A percentile compares a stretch with the other conserved stretches of the same genome.
Conservation (phyloP, 2,329 filamentous ascomycete genomes). For the Clarireedia sp. region DNA sequence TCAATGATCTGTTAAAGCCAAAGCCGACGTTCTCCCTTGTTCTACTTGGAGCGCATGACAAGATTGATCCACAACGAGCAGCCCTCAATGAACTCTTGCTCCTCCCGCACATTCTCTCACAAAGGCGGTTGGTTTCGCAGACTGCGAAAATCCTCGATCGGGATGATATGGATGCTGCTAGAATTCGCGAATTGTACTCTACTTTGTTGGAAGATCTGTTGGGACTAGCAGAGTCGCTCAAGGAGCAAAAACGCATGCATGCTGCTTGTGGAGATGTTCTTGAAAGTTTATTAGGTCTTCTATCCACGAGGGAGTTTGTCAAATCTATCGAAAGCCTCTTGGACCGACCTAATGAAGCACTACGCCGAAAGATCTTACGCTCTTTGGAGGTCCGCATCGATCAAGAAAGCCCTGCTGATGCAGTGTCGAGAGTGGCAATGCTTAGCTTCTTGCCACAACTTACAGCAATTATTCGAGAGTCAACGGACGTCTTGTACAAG, state of each 20-base stretch:
- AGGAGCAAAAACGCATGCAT: conserved; percentile 47
- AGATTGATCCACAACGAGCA: conserved; percentile 40
- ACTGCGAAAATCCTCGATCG: conserved; percentile 49
- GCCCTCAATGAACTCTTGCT: conserved; percentile 48
- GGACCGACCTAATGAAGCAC: conserved; percentile 62
- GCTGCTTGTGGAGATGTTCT: conserved; percentile 61
- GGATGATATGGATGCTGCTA: conserved; percentile 59
- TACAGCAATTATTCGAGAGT: conserved; percentile 66
- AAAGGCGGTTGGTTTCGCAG: conserved; percentile 47
- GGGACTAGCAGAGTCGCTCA: conserved; percentile 56
- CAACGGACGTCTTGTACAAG: conserved; percentile 66
- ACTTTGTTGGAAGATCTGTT: conserved; percentile 59
- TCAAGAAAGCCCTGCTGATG: conserved; percentile 61
- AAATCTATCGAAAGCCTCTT: conserved; percentile 79
- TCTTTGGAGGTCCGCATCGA: conserved; percentile 76
- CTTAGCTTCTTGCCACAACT: conserved; percentile 74
- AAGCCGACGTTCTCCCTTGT: conserved; percentile 67
- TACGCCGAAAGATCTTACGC: conserved; percentile 71
- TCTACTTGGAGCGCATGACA: conserved; percentile 56
- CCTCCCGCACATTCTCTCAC: conserved; percentile 50
- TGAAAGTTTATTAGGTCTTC: conserved; percentile 70
- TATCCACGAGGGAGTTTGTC: conserved; percentile 83
- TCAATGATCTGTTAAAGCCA: conserved; percentile 65
- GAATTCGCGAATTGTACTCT: conserved; percentile 61
- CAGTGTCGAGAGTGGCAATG: conserved; percentile 59